Evolutionary conservation across 1,284 basidiomycete species (phyloP), one percentile per base, ranked within the genome.

Genomic region (Phylloboletellus chloephorus): DNA sequence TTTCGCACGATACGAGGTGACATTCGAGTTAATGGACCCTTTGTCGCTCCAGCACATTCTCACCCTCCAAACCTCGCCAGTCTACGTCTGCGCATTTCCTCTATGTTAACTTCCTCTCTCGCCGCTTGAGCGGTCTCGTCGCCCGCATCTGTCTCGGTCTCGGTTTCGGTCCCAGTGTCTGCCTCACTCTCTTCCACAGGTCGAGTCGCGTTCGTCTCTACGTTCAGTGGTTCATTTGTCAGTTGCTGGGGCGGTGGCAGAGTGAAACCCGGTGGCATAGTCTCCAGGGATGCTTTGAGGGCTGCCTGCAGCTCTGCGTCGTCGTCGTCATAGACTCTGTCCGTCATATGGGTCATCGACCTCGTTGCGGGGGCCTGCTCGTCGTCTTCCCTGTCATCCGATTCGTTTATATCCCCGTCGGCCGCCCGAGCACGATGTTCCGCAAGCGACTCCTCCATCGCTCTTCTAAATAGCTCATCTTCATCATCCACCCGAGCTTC

Each of bases 241-340:
- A 54, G 32, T 39, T 47, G 57, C 22, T 47, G 48, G 20, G 54
- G 50, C 57, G 59, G 48, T 12, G 71, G 69, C 8, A 71, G 47
- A 16, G 51, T 53, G 57, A 71, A 82, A 23, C 71, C 82, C 13
- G 68, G 61, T 1, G 88, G 81, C 17, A 81, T 59, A 31, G 71
- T 70, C 52, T 84, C 83, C 51, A 94, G 67, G 30, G 88, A 91
- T 2, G 89, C 91, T 55, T 72, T 80, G 39, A 95, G 66, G 10
- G 91, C 91, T 16, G 88, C 87, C 62, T 93, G 86, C 25, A 94
- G 66, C 54, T 88, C 84, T 24, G 74, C 79, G 52, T 95, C 90
- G 50, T 93, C 90, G 50, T 93, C 88, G 51, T 92, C 89, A 51
- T 91, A 88, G 26, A 80, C 75, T 36, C 74, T 48, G 37, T 53